Evolutionary conservation across 2,329 filamentous ascomycete species (phyloP), one percentile per base, ranked within the genome.

Genomic region (Parafenestella ontariensis): DNA sequence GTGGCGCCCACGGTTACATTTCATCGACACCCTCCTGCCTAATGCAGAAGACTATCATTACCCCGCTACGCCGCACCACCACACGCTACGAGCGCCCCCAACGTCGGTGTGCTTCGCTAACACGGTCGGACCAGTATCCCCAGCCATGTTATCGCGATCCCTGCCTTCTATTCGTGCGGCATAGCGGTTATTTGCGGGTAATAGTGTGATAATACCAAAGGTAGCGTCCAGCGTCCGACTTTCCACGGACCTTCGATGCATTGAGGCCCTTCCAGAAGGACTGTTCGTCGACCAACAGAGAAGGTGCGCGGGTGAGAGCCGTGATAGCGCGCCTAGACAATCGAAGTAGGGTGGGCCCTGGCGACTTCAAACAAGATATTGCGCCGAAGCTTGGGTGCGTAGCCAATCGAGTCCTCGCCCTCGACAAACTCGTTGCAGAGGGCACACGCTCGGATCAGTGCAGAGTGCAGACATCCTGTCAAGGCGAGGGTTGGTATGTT

Each of bases 1-100:
- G 53, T 59, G 53, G 52, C 56, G 56, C 52, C 49, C 47, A 45
- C 37, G 37, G n/a, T 48, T 49, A 43, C 49, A 46, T 26, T 46
- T 10, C 46, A 37, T 33, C 18, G 26, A 41, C 45, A 46, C 26
- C 36, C 56, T 59, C 53, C 49, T 59, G 49, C 54, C 49, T 59
- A 59, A 56, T 36, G 13, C 21, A 31, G 56, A 18, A n/a, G 29
- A 48, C 43, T 48, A 41, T 44, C 48, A 18, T 9, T 46, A 54
- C 51, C 51, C 47, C 51, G 55, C 55, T 13, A 7, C 21, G 17
- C 21, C 20, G 11, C 20, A 21, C 20, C 15, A 15, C 20, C 37
- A 23, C 17, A 24, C 37, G 15, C 37, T n/a, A 24, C 15, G 23
- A 21, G 34, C 55, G 48, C 52, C 55, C 44, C 52, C 36, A 55